These are phyloP conservation scores for Globisporangium splendens DNA, from an alignment of 352 stramenopile genomes.

Conservation along the genomic window DNA sequence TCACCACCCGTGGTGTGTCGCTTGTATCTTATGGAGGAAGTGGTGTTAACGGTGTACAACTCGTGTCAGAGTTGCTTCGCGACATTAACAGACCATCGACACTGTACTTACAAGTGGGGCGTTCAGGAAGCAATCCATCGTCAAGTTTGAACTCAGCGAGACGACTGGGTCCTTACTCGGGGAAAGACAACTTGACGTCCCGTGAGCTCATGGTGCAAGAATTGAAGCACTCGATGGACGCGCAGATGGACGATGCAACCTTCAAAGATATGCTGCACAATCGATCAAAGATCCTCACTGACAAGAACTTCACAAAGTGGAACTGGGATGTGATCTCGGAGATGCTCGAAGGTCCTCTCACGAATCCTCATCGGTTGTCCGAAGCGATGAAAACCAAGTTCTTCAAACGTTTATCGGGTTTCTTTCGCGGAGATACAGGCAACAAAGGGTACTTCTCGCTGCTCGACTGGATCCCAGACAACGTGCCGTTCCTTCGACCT, in stretches of 20 bases:
- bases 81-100: constrained; percentile 83
- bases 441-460: constrained; percentile 90
- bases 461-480: constrained; percentile 87
- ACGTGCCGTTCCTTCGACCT: constrained; percentile 81
- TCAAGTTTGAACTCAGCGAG: constrained; percentile 19
- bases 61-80: constrained; percentile 81
- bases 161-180: constrained; percentile 4
- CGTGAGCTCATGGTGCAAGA: constrained; percentile 85
- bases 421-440: constrained; percentile 86
- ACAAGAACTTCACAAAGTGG: constrained; percentile 91
- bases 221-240: constrained; percentile 84
- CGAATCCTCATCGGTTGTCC: constrained; percentile 80
- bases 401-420: constrained; percentile 87
- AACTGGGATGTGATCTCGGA: constrained; percentile 91
- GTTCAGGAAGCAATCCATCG: constrained; percentile 2
- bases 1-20: constrained; percentile 62
- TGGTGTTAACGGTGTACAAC: constrained; percentile 83
- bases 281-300: constrained; percentile 75
- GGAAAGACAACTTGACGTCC: constrained; percentile 74
- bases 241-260: constrained; percentile 84
- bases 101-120: constrained; percentile 27
- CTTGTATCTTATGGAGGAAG: constrained; percentile 80
- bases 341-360: constrained; percentile 81
- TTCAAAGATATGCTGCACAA: constrained; percentile 90
- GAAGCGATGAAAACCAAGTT: constrained; percentile 93